A percentile compares a stretch with the other conserved stretches of the same genome.
Conservation (phyloP, 352 stramenopile species). For the Phytophthora pistaciae region DNA sequence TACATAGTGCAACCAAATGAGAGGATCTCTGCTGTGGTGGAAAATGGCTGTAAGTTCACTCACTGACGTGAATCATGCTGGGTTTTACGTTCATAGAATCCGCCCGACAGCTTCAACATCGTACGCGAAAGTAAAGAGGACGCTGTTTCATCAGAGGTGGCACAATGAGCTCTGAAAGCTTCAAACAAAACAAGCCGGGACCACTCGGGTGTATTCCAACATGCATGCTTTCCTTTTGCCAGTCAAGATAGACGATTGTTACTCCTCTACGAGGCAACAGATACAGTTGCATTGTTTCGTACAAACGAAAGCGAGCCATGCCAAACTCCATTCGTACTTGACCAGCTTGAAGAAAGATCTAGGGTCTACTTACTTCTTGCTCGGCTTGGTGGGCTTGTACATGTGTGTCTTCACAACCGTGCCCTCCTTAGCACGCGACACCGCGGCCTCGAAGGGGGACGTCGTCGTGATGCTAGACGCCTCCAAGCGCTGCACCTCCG, state of each 20-base stretch:
- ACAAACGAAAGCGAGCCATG: not conserved
- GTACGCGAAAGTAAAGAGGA: constrained; percentile 26
- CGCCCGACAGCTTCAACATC: constrained; percentile 62
- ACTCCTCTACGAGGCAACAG: not conserved
- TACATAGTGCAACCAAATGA: constrained; percentile 18
- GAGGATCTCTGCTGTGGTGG: not conserved
- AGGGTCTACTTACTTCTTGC: constrained; percentile 47
- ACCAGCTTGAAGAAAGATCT: constrained; percentile 2
- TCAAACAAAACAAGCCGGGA: not conserved
- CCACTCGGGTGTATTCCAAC: constrained; percentile 14
- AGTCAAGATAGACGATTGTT: constrained; percentile 16
- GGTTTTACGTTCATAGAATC: constrained; percentile 42
- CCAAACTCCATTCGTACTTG: constrained; percentile 8
- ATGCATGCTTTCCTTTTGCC: constrained; percentile 11
- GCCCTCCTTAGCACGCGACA: constrained; percentile 73
- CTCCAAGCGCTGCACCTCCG: constrained; percentile 50
- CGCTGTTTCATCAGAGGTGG: constrained; percentile 6
- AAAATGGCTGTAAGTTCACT: not conserved
- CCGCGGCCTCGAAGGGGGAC: constrained; percentile 82
- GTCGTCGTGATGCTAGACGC: constrained; percentile 36
- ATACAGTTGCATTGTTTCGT: constrained; percentile 1
- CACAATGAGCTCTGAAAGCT: constrained; percentile 17
- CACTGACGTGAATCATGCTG: not conserved
- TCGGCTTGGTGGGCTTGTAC: constrained; percentile 54
- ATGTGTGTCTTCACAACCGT: constrained; percentile 76